These are phyloP conservation scores for Saccharomycopsis malanga DNA, from an alignment of 805 yeast species.

Conservation along the genomic window DNA sequence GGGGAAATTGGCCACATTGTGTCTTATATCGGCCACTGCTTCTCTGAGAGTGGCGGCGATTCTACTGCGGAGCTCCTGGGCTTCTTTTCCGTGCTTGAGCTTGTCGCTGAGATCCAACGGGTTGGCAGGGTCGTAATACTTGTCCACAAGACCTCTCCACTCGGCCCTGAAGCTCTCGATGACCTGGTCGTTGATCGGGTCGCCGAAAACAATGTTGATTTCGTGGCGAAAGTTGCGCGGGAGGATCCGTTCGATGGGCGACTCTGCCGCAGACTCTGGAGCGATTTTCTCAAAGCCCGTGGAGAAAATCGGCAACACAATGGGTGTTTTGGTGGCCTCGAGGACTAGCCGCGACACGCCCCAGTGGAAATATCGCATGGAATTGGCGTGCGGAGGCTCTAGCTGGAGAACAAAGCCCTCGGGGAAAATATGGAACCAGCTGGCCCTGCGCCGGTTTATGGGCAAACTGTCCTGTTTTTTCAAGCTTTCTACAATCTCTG, in stretches of 20 bases:
- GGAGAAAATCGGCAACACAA: conserved; percentile 78
- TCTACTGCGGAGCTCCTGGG: conserved; percentile 56
- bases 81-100: conserved; percentile 57
- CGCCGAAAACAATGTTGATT: conserved; percentile 64
- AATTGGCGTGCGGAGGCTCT: conserved; percentile 68
- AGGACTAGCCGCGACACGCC: conserved; percentile 80
- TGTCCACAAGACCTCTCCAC: conserved; percentile 60
- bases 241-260: conserved; percentile 47
- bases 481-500: neutral
- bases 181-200: conserved; percentile 52
- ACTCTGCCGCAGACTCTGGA: conserved; percentile 61
- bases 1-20: conserved; percentile 31
- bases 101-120: conserved; percentile 55
- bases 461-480: conserved; percentile 31
- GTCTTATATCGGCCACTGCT: conserved; percentile 46
- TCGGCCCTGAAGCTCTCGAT: conserved; percentile 56
- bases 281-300: conserved; percentile 82
- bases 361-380: conserved; percentile 95
- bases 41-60: conserved; percentile 65
- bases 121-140: conserved; percentile 42
- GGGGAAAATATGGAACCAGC: conserved; percentile 94
- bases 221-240: conserved; percentile 63
- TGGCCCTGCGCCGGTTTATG: conserved; percentile 52
- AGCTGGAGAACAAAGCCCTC: conserved; percentile 90
- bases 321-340: conserved; percentile 78